Evolutionary conservation across 306 rosid species (phyloP), one percentile per base, ranked within the genome.

Genomic region (Ochetophila trinervis): DNA sequence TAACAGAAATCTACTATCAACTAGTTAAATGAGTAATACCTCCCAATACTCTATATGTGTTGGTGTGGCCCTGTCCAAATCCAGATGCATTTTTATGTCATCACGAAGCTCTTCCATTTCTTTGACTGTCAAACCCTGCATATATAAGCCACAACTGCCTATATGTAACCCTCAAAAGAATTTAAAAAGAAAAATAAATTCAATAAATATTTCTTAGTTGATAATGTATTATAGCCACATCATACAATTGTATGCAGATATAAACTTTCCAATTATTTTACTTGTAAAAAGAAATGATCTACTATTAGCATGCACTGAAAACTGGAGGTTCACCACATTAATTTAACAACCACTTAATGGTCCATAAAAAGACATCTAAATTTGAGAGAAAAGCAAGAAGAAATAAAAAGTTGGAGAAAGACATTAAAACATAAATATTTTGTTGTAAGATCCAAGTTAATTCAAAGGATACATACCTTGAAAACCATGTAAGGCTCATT

Each of bases 51-150:
- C 88, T 42, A 84, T 88, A 74, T 94, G 99, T 20, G 96, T 90
- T 49, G 88, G 90, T 5, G 99, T 94, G 36, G 85, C 84, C 81
- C 97, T 84, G 76, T 94, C 99, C 85, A 94, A 80, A 75, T 86
- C 99, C 74, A 94, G 87, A 88, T 94, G 97, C 99, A 94, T 90
- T 84, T 94, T 94, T 67, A 90, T 90, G 79, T 94, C 99, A 44
- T 94, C 99, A 42, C 88, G 94, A 55, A 94, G 97, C 80, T 90
- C 96, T 34, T 82, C 90, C 95, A 88, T 94, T 75, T 94, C 97
- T 74, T 90, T 88, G 44, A 83, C 99, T 20, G 96, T 90, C 87
- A 94, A 83, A 53, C 99, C 99, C 99, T 90, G 88, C 70, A 70
- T 47, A 67, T 14, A 75, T 32, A 76, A 54, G 66, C 30, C 11